Evolutionary conservation across 1,284 basidiomycete species (phyloP), one percentile per base, ranked within the genome.

Genomic region (Irpex rosettiformis): DNA sequence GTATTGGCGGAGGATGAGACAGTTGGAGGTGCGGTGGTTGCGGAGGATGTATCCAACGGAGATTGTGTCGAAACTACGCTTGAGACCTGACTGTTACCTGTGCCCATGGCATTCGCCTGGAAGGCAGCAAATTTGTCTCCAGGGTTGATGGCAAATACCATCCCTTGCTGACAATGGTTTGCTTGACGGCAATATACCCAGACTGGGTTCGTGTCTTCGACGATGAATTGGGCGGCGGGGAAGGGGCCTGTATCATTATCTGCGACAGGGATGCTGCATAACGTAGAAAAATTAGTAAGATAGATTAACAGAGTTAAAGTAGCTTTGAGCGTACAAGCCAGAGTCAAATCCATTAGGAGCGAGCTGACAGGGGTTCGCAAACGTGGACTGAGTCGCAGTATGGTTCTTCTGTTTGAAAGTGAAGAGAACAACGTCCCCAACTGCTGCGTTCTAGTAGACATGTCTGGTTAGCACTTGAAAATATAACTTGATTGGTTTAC

Each of bases 61-160:
- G 10, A 27, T 33, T 33, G 30, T 60, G 60, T 11, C 18, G 71
- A 51, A 18, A 21, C 3, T 67, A 25, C 7, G 67, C 55, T 24
- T 7, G 49, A n/a, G 74, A 51, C 42, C 59, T 13, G 62, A 13
- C 67, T 55, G 54, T 64, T 45, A n/a, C 21, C 42, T 16, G 10
- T 67, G 25, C 75, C 79, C 45, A 73, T 76, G 6, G 83, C 83
- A 24, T 75, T 76, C 21, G 78, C 73, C 64, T 81, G 74, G 77
- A 85, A 86, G 3, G 78, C 75, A 21, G 73, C 69, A 63, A 84
- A 79, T 29, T 81, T 74, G 68, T 73, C 68, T 10, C 78, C 82
- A 2, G 83, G 81, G 69, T 86, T 86, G 63, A 86, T 73, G 18
- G 84, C 82, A 67, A 86, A 86, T 27, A 86, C 83, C 85, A 86